Conservation (phyloP, 2,329 filamentous ascomycete species). For the Chrysosporium queenslandicum region DNA sequence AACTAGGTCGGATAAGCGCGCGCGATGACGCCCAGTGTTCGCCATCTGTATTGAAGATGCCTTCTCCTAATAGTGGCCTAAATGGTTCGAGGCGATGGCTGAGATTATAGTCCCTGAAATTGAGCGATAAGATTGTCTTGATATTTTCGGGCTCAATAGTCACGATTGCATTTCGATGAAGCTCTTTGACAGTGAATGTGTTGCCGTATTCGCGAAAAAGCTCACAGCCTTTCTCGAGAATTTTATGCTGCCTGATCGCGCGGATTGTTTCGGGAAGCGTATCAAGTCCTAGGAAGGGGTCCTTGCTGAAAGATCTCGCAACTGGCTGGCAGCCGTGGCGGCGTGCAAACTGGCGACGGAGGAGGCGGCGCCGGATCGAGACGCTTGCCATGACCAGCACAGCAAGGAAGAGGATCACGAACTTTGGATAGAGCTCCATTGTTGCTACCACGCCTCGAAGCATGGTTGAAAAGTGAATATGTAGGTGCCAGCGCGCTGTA, state of each 20-base stretch:
- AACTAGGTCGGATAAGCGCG: constrained; percentile 40
- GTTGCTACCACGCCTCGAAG: not conserved
- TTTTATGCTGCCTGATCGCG: not conserved
- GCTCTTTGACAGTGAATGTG: constrained; percentile 6
- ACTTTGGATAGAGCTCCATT: not conserved
- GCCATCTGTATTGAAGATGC: constrained; percentile 43
- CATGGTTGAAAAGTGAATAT: not conserved
- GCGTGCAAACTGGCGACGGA: constrained; percentile 17
- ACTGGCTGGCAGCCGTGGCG: constrained; percentile 38
- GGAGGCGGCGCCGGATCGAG: constrained; percentile 14
- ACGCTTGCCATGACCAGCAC: not conserved
- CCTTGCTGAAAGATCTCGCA: constrained; percentile 40
- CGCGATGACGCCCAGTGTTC: constrained; percentile 38
- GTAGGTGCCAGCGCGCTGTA: too few relatives aligned
- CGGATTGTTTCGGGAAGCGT: constrained; percentile 27
- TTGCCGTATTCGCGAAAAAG: constrained; percentile 9
- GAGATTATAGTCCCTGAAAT: too few relatives aligned
- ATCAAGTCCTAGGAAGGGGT: constrained; percentile 47
- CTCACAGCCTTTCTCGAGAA: constrained; percentile 5
- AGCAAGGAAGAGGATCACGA: not conserved
- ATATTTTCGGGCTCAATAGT: too few relatives aligned
- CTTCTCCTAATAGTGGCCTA: constrained; percentile 36
- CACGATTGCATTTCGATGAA: constrained; percentile 14
- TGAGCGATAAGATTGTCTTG: too few relatives aligned
- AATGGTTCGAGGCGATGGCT: too few relatives aligned